These are phyloP conservation scores for Gynostemma pentaphyllum DNA, from an alignment of 306 rosid genomes.

Conservation along the genomic window DNA sequence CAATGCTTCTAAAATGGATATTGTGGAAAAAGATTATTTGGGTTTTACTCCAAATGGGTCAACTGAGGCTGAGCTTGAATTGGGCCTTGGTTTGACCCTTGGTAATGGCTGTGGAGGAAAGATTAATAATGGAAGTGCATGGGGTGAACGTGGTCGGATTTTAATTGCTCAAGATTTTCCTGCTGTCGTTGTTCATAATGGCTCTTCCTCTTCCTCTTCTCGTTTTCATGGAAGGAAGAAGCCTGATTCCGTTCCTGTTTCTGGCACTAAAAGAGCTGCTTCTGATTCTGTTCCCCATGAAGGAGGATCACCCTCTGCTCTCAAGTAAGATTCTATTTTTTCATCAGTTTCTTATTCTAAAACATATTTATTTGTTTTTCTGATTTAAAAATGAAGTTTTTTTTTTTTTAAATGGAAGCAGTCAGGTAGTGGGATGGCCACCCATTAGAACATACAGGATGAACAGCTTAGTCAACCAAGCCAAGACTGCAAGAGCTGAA, in stretches of 20 bases:
- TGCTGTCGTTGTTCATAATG: constrained; percentile 24
- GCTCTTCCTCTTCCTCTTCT: constrained; percentile 19
- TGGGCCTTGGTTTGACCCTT: constrained; percentile 34
- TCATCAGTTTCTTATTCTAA: not conserved
- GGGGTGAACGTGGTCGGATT: constrained; percentile 50
- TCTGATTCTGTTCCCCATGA: constrained; percentile 45
- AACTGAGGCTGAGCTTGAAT: constrained; percentile 37
- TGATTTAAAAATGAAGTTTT: not conserved
- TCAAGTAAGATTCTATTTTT: constrained; percentile 24
- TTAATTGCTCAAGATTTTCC: constrained; percentile 59
- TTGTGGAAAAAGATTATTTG: constrained; percentile 22
- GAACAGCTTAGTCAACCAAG: constrained; percentile 53
- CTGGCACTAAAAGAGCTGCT: constrained; percentile 61
- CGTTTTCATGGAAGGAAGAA: constrained; percentile 22
- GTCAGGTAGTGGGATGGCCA: constrained; percentile 76
- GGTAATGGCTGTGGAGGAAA: constrained; percentile 27
- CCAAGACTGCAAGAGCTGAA: constrained; percentile 28
- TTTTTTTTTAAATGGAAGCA: constrained; percentile 17
- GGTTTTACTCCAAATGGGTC: constrained; percentile 19
- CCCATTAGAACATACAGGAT: constrained; percentile 54
- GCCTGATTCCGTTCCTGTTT: constrained; percentile 22
- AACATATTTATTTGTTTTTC: not conserved
- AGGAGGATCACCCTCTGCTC: constrained; percentile 40
- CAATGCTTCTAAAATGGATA: constrained; percentile 22
- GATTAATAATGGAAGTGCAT: constrained; percentile 18